These are phyloP conservation scores for Colletotrichum tabaci DNA, from an alignment of 2,329 filamentous ascomycete species.

Conservation along the genomic window DNA sequence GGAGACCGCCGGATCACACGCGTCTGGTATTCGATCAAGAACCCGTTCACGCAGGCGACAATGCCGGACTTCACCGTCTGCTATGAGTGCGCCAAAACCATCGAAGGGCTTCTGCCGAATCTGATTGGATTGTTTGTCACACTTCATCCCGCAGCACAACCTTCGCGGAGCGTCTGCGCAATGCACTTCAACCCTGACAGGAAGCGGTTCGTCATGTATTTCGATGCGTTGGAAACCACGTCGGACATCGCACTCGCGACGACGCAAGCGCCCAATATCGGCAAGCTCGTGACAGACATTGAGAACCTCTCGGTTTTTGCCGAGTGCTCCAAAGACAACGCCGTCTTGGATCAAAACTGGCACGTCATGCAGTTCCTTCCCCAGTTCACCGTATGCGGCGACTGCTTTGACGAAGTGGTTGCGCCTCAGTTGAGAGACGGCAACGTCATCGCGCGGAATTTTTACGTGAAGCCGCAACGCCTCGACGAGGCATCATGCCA, in stretches of 20 bases:
- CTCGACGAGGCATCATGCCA: conserved; percentile 76
- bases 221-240: conserved; percentile 71
- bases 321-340: conserved; percentile 77
- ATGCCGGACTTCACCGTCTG: conserved; percentile 84
- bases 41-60: conserved; percentile 74
- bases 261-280: conserved; percentile 67
- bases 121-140: conserved; percentile 77
- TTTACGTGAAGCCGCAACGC: conserved; percentile 73
- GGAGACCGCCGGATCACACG: conserved; percentile 70
- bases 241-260: conserved; percentile 66
- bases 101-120: conserved; percentile 81
- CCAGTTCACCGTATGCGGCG: conserved; percentile 86
- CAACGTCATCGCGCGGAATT: conserved; percentile 73
- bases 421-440: conserved; percentile 73
- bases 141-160: conserved; percentile 62
- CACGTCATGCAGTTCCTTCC: conserved; percentile 83
- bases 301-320: conserved; percentile 69
- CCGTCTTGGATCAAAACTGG: conserved; percentile 77
- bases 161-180: conserved; percentile 73
- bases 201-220: conserved; percentile 71
- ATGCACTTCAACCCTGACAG: conserved; percentile 72
- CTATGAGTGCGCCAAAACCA: conserved; percentile 78
- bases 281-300: conserved; percentile 75
- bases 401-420: conserved; percentile 88
- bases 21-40: conserved; percentile 82